phyloP scores from a whole-genome alignment of 1,284 basidiomycete species.

The Porodaedalea pini region DNA sequence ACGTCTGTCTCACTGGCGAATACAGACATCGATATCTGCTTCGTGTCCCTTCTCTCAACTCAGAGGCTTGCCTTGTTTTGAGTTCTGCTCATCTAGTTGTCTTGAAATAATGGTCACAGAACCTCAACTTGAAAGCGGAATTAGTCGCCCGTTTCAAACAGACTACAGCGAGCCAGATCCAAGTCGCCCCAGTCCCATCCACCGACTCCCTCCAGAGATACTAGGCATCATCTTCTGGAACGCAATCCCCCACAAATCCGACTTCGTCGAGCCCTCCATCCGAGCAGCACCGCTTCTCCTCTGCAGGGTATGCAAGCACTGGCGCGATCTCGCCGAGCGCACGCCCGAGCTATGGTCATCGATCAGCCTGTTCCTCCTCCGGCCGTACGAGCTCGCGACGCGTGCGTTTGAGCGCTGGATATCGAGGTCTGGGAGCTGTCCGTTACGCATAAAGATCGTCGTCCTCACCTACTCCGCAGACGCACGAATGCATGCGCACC shows the following conservation, averaged over 20 bases:
- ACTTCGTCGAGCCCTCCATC: slow-evolving; percentile 17
- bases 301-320: slow-evolving; percentile 8
- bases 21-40: too few relatives aligned
- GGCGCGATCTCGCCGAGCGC: slow-evolving; percentile 8
- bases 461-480: slow-evolving; percentile 4
- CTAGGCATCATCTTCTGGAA: slow-evolving; percentile 19
- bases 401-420: slow-evolving; percentile 16
- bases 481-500: background rate
- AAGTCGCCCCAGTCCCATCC: slow-evolving; percentile 3
- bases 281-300: slow-evolving; percentile 11
- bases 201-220: slow-evolving; percentile 17
- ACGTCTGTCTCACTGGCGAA: background rate
- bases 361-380: slow-evolving; percentile 16
- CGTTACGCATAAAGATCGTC: slow-evolving; percentile 14
- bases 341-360: slow-evolving; percentile 19
- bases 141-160: background rate
- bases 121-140: background rate
- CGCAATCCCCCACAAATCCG: slow-evolving; percentile 10
- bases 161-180: background rate
- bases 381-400: slow-evolving; percentile 12
- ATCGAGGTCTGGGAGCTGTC: slow-evolving; percentile 10
- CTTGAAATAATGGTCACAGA: background rate
- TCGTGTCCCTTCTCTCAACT: too few relatives aligned
- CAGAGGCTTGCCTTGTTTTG: too few relatives aligned
- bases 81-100: too few relatives aligned